These are phyloP conservation scores for Cyclanthera cordifolia DNA, from an alignment of 306 rosid genomes.

Conservation along the genomic window DNA sequence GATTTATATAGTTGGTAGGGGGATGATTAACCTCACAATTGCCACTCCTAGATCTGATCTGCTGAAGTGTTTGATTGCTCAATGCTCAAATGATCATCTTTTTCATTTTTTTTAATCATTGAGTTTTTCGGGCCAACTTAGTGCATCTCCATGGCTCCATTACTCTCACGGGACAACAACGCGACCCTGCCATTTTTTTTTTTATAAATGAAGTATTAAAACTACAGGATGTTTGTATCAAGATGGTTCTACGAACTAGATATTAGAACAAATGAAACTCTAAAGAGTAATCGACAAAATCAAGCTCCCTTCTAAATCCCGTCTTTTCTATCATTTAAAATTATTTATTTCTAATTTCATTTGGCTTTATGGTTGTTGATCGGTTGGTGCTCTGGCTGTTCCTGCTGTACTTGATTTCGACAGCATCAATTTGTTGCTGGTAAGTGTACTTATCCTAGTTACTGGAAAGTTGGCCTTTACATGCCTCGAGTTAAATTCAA, in stretches of 20 bases:
- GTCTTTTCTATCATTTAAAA: background rate
- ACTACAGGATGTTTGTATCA: no score
- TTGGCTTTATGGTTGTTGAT: constrained; percentile 30
- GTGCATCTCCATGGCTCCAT: no score
- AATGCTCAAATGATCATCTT: background rate
- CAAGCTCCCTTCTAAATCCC: background rate
- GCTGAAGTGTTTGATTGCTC: background rate
- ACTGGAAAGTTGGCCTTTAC: background rate
- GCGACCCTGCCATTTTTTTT: no score
- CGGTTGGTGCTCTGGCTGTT: constrained; percentile 27
- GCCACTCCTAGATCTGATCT: background rate
- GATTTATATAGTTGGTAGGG: background rate
- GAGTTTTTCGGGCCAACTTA: no score
- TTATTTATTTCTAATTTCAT: constrained; percentile 22
- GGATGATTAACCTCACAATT: background rate
- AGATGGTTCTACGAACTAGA: background rate
- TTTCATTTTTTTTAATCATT: background rate
- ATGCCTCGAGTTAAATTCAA: background rate
- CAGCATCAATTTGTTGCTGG: constrained; percentile 99
- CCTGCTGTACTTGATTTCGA: constrained; percentile 28
- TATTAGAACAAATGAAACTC: background rate
- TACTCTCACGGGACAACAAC: no score
- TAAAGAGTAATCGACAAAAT: background rate
- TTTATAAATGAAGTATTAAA: no score
- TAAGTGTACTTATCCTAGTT: constrained; percentile 32